A percentile compares a stretch with the other conserved stretches of the same genome.
Conservation (phyloP, 805 yeast species). For the Pichia scutulata region DNA sequence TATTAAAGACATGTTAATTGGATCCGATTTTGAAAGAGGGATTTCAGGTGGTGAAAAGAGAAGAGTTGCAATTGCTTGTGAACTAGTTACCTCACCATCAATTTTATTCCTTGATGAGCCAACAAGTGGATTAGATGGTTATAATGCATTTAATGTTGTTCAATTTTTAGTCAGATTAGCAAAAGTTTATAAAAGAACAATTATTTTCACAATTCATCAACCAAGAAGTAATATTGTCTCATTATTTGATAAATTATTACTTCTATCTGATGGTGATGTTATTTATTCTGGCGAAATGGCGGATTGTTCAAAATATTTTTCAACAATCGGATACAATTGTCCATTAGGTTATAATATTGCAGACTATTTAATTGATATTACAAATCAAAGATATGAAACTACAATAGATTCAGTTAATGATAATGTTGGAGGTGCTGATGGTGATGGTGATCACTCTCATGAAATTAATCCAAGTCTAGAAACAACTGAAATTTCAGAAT, state of each 20-base stretch:
- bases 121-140: conserved; percentile 92
- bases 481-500: conserved; percentile 49
- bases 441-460: conserved; percentile 14
- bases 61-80: conserved; percentile 90
- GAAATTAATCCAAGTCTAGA: conserved; percentile 14
- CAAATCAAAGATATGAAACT: conserved; percentile 44
- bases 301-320: conserved; percentile 68
- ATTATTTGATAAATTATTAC: conserved; percentile 71
- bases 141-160: conserved; percentile 84
- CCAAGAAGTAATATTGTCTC: conserved; percentile 95
- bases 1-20: conserved; percentile 80
- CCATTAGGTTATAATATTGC: conserved; percentile 92
- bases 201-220: conserved; percentile 91
- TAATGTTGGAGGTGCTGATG: conserved; percentile 12
- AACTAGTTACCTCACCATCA: conserved; percentile 81
- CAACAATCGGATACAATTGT: conserved; percentile 67
- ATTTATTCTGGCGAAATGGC: conserved; percentile 83
- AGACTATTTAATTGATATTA: conserved; percentile 85
- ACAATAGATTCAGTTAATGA: conserved; percentile 9
- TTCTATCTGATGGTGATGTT: conserved; percentile 77
- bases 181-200: conserved; percentile 73
- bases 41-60: conserved; percentile 91
- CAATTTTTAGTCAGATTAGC: conserved; percentile 79
- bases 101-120: conserved; percentile 85
- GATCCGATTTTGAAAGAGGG: conserved; percentile 85